A percentile compares a stretch with the other conserved stretches of the same genome.
These are phyloP conservation scores for Hypoxylon sp. DNA, from an alignment of 2,329 filamentous ascomycete genomes.

Conservation along the genomic window DNA sequence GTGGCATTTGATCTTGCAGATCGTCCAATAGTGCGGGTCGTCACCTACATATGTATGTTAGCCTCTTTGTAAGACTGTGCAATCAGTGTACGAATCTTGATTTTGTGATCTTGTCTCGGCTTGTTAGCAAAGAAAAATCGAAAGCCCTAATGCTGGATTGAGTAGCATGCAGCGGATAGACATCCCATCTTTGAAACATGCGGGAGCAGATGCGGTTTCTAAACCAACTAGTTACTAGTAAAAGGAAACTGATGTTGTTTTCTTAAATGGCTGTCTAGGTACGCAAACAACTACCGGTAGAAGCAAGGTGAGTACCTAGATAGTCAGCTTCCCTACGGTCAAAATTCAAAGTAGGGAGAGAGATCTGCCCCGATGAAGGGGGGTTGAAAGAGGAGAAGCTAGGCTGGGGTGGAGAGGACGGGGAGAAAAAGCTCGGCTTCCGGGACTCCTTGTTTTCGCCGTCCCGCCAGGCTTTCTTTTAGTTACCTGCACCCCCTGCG, in stretches of 20 bases:
- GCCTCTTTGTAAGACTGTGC: constrained; percentile 34
- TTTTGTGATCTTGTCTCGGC: constrained; percentile 28
- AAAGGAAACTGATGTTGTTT: constrained; percentile 16
- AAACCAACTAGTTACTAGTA: background rate
- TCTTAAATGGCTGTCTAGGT: constrained; percentile 20
- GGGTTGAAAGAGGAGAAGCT: constrained; percentile 7
- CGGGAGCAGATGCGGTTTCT: constrained; percentile 26
- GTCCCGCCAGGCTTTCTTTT: constrained; percentile 29
- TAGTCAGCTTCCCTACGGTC: constrained; percentile 2
- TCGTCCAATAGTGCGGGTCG: constrained; percentile 43
- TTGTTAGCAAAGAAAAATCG: constrained; percentile 28
- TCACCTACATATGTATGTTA: constrained; percentile 32
- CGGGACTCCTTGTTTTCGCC: constrained; percentile 30
- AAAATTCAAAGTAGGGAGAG: constrained; percentile 10
- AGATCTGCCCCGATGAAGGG: constrained; percentile 15
- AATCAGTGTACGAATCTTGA: constrained; percentile 32
- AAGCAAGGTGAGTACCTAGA: background rate
- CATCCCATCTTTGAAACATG: constrained; percentile 26
- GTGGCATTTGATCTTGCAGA: constrained; percentile 38
- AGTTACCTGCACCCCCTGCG: constrained; percentile 16
- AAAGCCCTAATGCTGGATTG: constrained; percentile 14
- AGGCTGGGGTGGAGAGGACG: constrained; percentile 1
- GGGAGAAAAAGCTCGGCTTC: constrained; percentile 16
- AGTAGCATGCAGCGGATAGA: constrained; percentile 31
- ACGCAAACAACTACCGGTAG: background rate